These are phyloP conservation scores for Saccharomycopsis crataegensis DNA, from an alignment of 1,139 yeast species.

Conservation along the genomic window DNA sequence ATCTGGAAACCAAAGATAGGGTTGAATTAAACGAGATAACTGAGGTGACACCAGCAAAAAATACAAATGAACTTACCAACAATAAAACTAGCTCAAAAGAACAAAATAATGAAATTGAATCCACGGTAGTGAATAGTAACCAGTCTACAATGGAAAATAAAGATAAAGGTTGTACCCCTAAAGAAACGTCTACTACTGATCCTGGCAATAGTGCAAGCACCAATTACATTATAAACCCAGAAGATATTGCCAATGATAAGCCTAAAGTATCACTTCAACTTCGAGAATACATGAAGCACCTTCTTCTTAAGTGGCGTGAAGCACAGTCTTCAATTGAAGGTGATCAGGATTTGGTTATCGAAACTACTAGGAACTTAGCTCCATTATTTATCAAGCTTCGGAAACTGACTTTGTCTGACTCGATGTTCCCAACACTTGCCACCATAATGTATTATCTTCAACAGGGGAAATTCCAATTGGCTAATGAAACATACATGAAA, in stretches of 20 bases:
- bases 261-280: conserved; percentile 6
- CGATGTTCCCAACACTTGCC: conserved; percentile 47
- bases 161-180: not conserved
- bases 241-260: conserved; percentile 5
- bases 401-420: conserved; percentile 33
- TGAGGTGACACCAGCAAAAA: not conserved
- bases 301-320: conserved; percentile 7
- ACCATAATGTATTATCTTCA: conserved; percentile 60
- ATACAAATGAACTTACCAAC: not conserved
- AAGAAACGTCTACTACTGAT: not conserved
- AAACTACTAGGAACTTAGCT: conserved; percentile 55
- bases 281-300: conserved; percentile 10
- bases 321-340: not conserved
- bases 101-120: not conserved
- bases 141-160: not conserved
- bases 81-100: not conserved
- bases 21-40: no score
- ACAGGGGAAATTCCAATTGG: conserved; percentile 41
- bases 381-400: conserved; percentile 56
- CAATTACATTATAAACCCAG: not conserved
- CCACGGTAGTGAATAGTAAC: not conserved
- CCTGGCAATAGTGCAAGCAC: not conserved
- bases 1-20: not conserved
- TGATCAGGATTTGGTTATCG: conserved; percentile 23
- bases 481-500: conserved; percentile 66